Evolutionary conservation across 345 rosid species (phyloP), one percentile per base, ranked within the genome.

Genomic region (Ricinus communis): DNA sequence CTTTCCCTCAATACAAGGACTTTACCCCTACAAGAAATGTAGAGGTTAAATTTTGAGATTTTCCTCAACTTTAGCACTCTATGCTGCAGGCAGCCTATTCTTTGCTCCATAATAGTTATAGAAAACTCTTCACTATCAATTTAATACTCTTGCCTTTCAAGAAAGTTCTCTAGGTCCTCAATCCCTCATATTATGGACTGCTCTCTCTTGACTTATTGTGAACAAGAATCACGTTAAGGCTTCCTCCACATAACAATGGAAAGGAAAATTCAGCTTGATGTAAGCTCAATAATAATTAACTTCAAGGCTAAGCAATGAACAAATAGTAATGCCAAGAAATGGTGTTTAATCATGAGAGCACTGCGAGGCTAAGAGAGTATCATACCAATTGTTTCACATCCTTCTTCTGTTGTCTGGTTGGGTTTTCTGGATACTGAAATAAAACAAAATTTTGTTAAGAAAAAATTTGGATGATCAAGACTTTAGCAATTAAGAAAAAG

Each of bases 341-440:
- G 30, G 25, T 43, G 1, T 40, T 27, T 3, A 28, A 7, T 7
- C 25, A 25, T 41, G 31, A 69, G 45, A 69, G 45, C 5, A 33
- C 55, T 22, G 45, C 13, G n/a, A n/a, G 21, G 51, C 57, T 12
- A 33, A 13, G 66, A 66, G 60, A 74, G 51, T 66, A 63, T 36
- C 80, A 24, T 87, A 95, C 97, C 96, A 90, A 82, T 73, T 95
- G 96, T 76, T 87, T 95, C 40, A 90, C 91, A 74, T 92, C 97
- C 73, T 82, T 90, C 88, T 87, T 95, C 40, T 95, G 97, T 77
- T 87, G 97, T 72, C 97, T 87, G n/a, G 97, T 90, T 69, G 97
- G 99, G 40, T 87, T 86, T 74, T 92, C 99, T 49, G 99, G 99
- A 82, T 95, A 95, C 97, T 95, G 90, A 58, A 80, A 14, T 50